These are phyloP conservation scores for Scheffersomyces illinoinensis DNA, from an alignment of 1,139 yeast species.

Conservation along the genomic window DNA sequence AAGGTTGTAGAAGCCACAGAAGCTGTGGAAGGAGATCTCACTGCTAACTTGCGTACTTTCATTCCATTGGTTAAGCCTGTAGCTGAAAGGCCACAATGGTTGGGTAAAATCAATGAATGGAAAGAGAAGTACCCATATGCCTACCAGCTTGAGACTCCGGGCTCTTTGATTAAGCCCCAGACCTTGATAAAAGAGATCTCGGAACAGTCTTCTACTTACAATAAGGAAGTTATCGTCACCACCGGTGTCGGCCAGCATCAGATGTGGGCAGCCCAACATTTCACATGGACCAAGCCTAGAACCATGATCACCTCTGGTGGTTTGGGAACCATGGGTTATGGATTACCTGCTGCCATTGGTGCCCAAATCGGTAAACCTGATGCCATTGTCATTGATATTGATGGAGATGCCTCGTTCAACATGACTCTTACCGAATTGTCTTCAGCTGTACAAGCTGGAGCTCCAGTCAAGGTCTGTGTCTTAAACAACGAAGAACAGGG, in stretches of 20 bases:
- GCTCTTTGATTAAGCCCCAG: conserved; percentile 87
- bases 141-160: conserved; percentile 76
- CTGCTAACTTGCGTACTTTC: conserved; percentile 70
- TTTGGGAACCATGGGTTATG: conserved; percentile 98
- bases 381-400: conserved; percentile 92
- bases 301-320: conserved; percentile 97
- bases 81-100: conserved; percentile 73
- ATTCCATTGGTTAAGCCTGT: conserved; percentile 69
- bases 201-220: conserved; percentile 63
- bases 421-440: conserved; percentile 94
- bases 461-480: conserved; percentile 86
- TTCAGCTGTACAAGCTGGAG: conserved; percentile 90
- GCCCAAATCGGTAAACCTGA: conserved; percentile 97
- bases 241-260: conserved; percentile 99
- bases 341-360: conserved; percentile 97
- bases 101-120: conserved; percentile 73
- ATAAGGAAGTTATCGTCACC: conserved; percentile 80
- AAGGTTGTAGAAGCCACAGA: conserved; percentile 97
- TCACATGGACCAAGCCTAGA: conserved; percentile 89
- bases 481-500: conserved; percentile 98
- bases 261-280: conserved; percentile 99
- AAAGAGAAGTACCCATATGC: conserved; percentile 82
- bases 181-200: conserved; percentile 81
- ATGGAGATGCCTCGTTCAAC: conserved; percentile 97
- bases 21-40: conserved; percentile 95